A percentile compares a stretch with the other conserved stretches of the same genome.
Evolutionary conservation across 768 basidiomycete genomes (phyloP).

Genomic region (Arthromyces matolae): DNA sequence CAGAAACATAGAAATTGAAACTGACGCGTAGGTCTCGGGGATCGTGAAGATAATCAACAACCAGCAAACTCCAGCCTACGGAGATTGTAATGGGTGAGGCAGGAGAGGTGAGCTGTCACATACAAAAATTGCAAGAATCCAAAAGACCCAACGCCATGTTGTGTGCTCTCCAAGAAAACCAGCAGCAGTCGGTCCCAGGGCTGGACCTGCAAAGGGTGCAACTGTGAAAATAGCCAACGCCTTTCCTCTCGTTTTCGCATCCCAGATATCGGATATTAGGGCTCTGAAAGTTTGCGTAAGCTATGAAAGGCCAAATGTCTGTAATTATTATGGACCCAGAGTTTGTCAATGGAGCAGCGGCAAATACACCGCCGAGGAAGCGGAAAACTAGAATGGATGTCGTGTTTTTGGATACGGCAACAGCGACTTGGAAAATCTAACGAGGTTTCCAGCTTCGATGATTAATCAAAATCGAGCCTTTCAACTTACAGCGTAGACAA

Average conservation of each 20-base stretch:
- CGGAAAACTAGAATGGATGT: slow-evolving; percentile 64
- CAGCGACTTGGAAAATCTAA: slow-evolving; percentile 59
- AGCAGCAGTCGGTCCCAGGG: slow-evolving; percentile 51
- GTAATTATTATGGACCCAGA: slow-evolving; percentile 42
- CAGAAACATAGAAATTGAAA: slow-evolving; percentile 1
- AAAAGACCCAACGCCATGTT: slow-evolving; percentile 68
- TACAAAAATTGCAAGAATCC: slow-evolving; percentile 57
- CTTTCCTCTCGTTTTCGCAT: slow-evolving; percentile 54
- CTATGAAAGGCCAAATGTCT: neutral
- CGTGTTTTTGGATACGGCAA: slow-evolving; percentile 58
- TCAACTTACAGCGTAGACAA: slow-evolving; percentile 45
- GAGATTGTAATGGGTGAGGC: neutral
- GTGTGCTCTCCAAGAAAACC: slow-evolving; percentile 41
- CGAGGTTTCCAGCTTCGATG: neutral
- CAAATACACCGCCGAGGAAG: slow-evolving; percentile 68
- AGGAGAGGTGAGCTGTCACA: slow-evolving; percentile 17
- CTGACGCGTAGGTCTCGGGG: slow-evolving; percentile 65
- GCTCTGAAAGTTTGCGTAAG: slow-evolving; percentile 28
- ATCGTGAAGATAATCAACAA: slow-evolving; percentile 49
- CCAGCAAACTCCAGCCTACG: slow-evolving; percentile 49
- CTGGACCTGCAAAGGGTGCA: slow-evolving; percentile 67
- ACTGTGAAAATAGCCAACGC: slow-evolving; percentile 64
- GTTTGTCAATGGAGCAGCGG: slow-evolving; percentile 66
- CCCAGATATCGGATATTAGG: slow-evolving; percentile 60
- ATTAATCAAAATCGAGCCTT: neutral